phyloP scores from a whole-genome alignment of 2,329 filamentous ascomycete genomes.

The Cercospora sp. region DNA sequence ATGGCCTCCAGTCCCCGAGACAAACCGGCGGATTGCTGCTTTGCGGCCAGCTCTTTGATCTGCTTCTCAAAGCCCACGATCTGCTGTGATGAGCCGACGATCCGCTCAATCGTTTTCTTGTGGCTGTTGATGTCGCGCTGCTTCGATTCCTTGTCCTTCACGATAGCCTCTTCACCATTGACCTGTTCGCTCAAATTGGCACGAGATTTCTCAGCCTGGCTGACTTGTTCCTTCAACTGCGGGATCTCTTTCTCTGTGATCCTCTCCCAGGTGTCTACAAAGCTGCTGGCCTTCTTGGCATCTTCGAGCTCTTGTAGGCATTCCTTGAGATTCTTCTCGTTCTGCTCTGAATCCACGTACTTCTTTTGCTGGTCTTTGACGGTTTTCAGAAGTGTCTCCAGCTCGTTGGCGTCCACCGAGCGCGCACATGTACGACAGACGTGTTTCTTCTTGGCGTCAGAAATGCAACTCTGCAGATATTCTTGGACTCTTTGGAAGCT shows the following conservation, averaged over 20 bases:
- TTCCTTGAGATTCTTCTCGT: slow-evolving; percentile 50
- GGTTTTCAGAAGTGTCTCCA: slow-evolving; percentile 64
- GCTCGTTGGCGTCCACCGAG: slow-evolving; percentile 61
- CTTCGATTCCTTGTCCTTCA: slow-evolving; percentile 62
- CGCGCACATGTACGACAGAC: slow-evolving; percentile 76
- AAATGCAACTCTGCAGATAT: slow-evolving; percentile 33
- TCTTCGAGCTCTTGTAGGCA: slow-evolving; percentile 50
- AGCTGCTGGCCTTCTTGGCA: slow-evolving; percentile 62
- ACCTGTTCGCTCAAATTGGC: slow-evolving; percentile 43
- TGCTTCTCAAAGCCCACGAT: slow-evolving; percentile 70
- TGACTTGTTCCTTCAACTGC: slow-evolving; percentile 62
- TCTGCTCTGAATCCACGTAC: slow-evolving; percentile 17
- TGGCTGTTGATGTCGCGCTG: slow-evolving; percentile 75
- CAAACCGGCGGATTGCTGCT: slow-evolving; percentile 67
- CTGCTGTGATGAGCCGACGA: slow-evolving; percentile 70
- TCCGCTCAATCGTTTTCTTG: slow-evolving; percentile 71
- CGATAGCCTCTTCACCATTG: slow-evolving; percentile 66
- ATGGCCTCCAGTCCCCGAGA: slow-evolving; percentile 79
- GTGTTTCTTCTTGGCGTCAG: slow-evolving; percentile 63
- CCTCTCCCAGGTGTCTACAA: slow-evolving; percentile 73
- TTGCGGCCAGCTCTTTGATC: slow-evolving; percentile 71
- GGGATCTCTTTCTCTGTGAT: slow-evolving; percentile 70
- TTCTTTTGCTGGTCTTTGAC: slow-evolving; percentile 51
- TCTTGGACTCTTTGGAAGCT: slow-evolving; percentile 25
- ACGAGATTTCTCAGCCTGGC: slow-evolving; percentile 48